Conservation (phyloP, 768 basidiomycete species). For the Termitomyces bulborhizus region DNA sequence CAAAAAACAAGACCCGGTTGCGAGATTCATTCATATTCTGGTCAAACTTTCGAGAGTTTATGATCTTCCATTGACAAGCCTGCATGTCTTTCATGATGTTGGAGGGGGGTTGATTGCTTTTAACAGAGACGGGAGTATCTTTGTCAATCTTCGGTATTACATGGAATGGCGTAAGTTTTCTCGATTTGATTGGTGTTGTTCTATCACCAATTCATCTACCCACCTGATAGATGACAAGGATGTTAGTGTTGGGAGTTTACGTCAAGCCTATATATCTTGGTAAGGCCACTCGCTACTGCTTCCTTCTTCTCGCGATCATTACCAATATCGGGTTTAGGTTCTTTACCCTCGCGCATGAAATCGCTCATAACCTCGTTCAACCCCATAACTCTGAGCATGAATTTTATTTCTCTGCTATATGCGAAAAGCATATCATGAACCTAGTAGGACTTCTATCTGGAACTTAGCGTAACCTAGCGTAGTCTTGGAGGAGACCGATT, state of each 20-base stretch:
- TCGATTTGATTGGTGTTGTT: neutral
- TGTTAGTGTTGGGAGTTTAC: constrained; percentile 45
- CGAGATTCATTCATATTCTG: constrained; percentile 70
- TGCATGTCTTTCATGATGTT: constrained; percentile 86
- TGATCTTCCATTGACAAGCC: constrained; percentile 59
- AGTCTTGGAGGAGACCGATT: neutral
- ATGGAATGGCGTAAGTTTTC: constrained; percentile 77
- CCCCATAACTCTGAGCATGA: constrained; percentile 90
- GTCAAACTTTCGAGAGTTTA: constrained; percentile 64
- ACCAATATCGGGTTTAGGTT: constrained; percentile 50
- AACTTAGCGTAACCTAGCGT: neutral
- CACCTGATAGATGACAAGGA: constrained; percentile 56
- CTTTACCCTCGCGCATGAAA: constrained; percentile 88
- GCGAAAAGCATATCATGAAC: constrained; percentile 54
- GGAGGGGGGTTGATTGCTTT: constrained; percentile 86
- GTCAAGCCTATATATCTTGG: constrained; percentile 79
- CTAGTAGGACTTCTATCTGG: constrained; percentile 23
- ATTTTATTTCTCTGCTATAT: constrained; percentile 91
- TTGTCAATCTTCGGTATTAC: constrained; percentile 82
- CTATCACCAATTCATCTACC: neutral
- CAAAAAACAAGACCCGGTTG: constrained; percentile 49
- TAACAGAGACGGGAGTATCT: constrained; percentile 84
- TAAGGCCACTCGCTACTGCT: constrained; percentile 20
- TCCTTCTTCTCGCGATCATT: neutral
- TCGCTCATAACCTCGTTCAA: constrained; percentile 85